phyloP scores from a whole-genome alignment of 805 yeast species.

The Candida chauliodis region DNA sequence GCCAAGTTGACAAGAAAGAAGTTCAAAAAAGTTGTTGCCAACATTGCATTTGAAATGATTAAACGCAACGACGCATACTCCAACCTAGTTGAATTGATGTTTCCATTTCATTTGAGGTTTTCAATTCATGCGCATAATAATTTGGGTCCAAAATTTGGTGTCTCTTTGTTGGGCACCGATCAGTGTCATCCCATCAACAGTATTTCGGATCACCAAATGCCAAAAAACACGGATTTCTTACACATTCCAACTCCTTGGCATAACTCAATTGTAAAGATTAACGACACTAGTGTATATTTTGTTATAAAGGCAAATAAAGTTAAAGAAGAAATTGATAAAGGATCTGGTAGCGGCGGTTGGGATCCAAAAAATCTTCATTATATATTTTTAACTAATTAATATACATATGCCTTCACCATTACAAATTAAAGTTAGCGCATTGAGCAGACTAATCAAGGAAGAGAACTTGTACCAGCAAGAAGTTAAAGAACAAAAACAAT shows the following conservation, averaged over 20 bases:
- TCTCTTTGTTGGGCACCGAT: conserved; percentile 42
- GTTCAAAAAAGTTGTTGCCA: conserved; percentile 48
- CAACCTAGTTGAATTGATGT: conserved; percentile 54
- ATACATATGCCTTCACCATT: conserved; percentile 56
- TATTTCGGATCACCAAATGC: conserved; percentile 38
- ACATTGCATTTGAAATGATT: conserved; percentile 62
- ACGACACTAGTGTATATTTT: conserved; percentile 25
- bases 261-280: conserved; percentile 46
- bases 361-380: conserved; percentile 13
- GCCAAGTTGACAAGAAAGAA: conserved; percentile 40
- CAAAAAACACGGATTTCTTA: conserved; percentile 47
- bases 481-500: conserved; percentile 47
- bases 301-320: conserved; percentile 23
- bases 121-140: conserved; percentile 63
- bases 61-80: conserved; percentile 63
- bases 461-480: conserved; percentile 59
- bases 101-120: conserved; percentile 57
- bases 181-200: conserved; percentile 46
- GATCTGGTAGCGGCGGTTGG: conserved; percentile 23
- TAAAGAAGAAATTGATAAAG: conserved; percentile 14
- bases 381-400: conserved; percentile 8
- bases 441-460: conserved; percentile 67
- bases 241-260: conserved; percentile 72
- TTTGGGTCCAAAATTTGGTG: conserved; percentile 58
- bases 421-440: conserved; percentile 68